A percentile compares a stretch with the other conserved stretches of the same genome.
These are phyloP conservation scores for Auriscalpium orientale DNA, from an alignment of 768 basidiomycete genomes.

Conservation along the genomic window DNA sequence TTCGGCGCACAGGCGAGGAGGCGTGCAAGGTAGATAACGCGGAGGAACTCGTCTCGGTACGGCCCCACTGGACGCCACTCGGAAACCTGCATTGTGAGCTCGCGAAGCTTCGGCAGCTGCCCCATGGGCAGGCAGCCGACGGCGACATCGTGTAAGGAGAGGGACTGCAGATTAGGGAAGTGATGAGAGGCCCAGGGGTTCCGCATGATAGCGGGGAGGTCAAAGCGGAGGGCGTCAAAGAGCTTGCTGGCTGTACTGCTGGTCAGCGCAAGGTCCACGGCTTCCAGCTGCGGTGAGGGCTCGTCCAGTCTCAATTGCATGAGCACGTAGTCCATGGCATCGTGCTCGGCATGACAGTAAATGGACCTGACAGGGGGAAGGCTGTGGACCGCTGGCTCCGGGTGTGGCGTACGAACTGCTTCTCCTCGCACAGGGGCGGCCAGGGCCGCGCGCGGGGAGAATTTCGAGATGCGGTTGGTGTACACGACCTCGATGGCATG, in stretches of 20 bases:
- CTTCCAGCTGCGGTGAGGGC: neutral
- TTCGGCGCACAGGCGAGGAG: slow-evolving; percentile 7
- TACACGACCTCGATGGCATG: slow-evolving; percentile 3
- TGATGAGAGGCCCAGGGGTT: slow-evolving; percentile 1
- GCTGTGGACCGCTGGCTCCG: neutral
- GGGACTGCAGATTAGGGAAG: slow-evolving; percentile 5
- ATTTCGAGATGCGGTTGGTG: neutral
- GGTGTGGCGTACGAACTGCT: neutral
- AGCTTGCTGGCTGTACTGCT: neutral
- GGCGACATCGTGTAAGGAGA: slow-evolving; percentile 8
- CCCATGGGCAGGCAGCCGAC: slow-evolving; percentile 3
- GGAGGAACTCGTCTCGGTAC: slow-evolving; percentile 1
- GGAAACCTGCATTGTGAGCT: slow-evolving; percentile 4
- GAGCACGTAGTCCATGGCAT: neutral
- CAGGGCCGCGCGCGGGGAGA: neutral
- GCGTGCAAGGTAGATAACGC: slow-evolving; percentile 5
- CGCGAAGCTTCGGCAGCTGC: slow-evolving; percentile 7
- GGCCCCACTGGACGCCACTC: neutral
- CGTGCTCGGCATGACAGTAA: neutral
- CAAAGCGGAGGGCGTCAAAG: neutral
- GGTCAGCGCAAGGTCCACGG: neutral
- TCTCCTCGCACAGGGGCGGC: neutral
- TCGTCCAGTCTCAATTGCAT: neutral
- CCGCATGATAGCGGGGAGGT: neutral
- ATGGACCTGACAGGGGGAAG: neutral